Evolutionary conservation across 441 rosid species (phyloP), one percentile per base, ranked within the genome.

Genomic region (Eutrema salsugineum): DNA sequence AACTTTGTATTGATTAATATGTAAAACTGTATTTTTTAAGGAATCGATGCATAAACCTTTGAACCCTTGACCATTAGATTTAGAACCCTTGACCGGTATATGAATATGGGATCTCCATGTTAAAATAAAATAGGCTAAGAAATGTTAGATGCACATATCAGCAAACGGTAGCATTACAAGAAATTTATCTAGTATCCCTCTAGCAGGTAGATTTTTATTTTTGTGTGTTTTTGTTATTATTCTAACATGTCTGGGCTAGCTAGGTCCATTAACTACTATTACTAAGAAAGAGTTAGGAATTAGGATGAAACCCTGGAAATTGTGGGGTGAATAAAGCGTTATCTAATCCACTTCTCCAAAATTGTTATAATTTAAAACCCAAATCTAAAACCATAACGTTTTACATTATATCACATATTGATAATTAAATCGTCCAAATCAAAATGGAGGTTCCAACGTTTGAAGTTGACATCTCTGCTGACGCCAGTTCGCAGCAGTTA

Each of bases 381-480:
- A 30, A 30, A 16, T n/a, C 40, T 17, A 28, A 0, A 15, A 24
- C 15, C 40, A 58, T 32, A 27, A 14, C 56, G 35, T 3, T 28
- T 50, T 39, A 66, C 62, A 30, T n/a, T 22, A 50, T 11, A 30
- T 12, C 46, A 14, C 33, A 44, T 49, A 53, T 36, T 43, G 46
- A 53, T 53, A 54, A 43, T 11, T 19, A 35, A 54, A 75, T 62
- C 15, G 14, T 70, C 15, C 12, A 62, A 44, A 54, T 30, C 53
- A 48, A 47, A 51, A 70, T 76, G 76, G 63, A 63, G 71, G 64
- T 49, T 57, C 63, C 67, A 63, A 70, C 62, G 71, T 58, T 40
- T 57, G 79, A 76, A 49, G 63, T 76, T 63, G 76, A 76, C 71
- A 70, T 63, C 15, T 76, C 15, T 76, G 76, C 79, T 76, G 79